Evolutionary conservation across 306 rosid genomes (phyloP).

Genomic region (Neltuma alba): DNA sequence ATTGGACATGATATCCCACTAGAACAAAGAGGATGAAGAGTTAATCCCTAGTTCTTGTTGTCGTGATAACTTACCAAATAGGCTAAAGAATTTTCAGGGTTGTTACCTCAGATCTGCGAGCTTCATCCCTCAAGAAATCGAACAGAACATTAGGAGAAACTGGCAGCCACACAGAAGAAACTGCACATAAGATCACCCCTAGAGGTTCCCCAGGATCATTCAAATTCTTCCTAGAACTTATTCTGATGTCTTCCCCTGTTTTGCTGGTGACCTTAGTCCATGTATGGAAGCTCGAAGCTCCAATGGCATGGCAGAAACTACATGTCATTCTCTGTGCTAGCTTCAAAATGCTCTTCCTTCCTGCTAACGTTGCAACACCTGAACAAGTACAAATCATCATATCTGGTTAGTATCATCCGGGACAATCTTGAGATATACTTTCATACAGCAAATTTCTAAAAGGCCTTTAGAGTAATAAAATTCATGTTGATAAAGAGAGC

Average conservation of each 20-base stretch:
- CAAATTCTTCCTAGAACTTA: constrained; percentile 87
- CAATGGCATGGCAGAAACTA: constrained; percentile 78
- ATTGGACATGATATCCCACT: constrained; percentile 92
- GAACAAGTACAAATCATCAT: constrained; percentile 2
- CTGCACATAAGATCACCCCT: constrained; percentile 89
- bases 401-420: neutral
- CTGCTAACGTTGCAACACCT: constrained; percentile 94
- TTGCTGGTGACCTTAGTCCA: constrained; percentile 80
- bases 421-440: too few species aligned
- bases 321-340: constrained; percentile 91
- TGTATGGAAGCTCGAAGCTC: constrained; percentile 86
- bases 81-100: neutral
- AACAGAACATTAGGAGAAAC: constrained; percentile 63
- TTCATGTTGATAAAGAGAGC: neutral
- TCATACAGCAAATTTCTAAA: neutral
- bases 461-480: neutral
- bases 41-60: neutral
- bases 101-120: constrained; percentile 70
- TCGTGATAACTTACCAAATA: neutral
- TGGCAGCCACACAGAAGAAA: constrained; percentile 93
- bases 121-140: constrained; percentile 82
- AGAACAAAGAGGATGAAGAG: constrained; percentile 16
- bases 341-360: constrained; percentile 92
- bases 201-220: constrained; percentile 93
- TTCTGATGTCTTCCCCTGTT: constrained; percentile 89